phyloP scores from a whole-genome alignment of 345 rosid species.

The Theobroma cacao region DNA sequence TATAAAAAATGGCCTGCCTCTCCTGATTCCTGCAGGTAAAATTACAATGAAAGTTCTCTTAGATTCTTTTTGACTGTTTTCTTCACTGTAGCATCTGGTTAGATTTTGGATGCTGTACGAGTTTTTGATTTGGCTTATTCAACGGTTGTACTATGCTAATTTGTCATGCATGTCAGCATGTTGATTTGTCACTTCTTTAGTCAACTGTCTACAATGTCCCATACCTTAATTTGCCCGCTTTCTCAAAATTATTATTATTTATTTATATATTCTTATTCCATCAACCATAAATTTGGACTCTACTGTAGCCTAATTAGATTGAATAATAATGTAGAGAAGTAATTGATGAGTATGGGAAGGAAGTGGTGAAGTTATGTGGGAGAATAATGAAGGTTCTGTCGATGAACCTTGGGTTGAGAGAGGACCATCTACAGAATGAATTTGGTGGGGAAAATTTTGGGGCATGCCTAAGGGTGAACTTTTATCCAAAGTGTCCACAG shows the following conservation, averaged over 20 bases:
- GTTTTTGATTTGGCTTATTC: not conserved
- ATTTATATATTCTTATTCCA: not conserved
- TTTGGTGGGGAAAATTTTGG: constrained; percentile 76
- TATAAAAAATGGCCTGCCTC: constrained; percentile 73
- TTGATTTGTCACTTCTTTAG: not conserved
- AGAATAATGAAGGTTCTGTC: constrained; percentile 76
- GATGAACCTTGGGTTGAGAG: constrained; percentile 53
- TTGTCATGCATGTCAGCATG: constrained; percentile 1
- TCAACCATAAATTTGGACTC: not conserved
- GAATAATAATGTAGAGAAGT: constrained; percentile 70
- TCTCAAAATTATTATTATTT: not conserved
- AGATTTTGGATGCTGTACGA: not conserved
- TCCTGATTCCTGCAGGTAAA: constrained; percentile 66
- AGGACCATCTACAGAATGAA: constrained; percentile 54
- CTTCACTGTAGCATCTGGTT: not conserved
- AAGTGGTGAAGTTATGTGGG: constrained; percentile 52
- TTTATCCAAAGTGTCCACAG: constrained; percentile 91
- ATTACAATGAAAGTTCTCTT: not conserved
- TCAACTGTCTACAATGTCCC: constrained; percentile 1
- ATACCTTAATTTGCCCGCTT: not conserved
- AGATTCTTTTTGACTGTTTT: not conserved
- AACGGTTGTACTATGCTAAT: not conserved
- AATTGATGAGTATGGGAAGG: constrained; percentile 69
- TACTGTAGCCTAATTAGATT: not conserved
- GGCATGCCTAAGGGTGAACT: constrained; percentile 78